Evolutionary conservation across 345 rosid species (phyloP), one percentile per base, ranked within the genome.

Genomic region (Euphorbia pulcherrima): DNA sequence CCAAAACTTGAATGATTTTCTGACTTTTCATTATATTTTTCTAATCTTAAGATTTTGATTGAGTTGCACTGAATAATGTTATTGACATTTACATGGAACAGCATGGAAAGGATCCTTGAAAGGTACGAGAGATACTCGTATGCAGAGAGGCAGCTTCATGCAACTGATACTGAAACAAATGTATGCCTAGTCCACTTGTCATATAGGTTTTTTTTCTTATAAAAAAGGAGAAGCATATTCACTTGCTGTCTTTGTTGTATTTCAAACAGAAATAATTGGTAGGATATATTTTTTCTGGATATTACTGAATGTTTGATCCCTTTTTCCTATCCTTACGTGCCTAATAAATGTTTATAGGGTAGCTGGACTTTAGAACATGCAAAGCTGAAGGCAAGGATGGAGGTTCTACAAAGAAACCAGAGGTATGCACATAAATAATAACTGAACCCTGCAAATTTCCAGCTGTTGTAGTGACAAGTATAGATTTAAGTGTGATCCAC

Each of bases 31-130:
- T 40, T 41, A 13, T 20, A 7, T 40, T n/a, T n/a, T 55, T 9
- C 54, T 26, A 28, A 33, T 33, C 27, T 30, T 60, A 27, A 40
- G 53, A 40, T 40, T 57, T 20, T 41, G 21, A 7, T n/a, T 57
- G 16, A 44, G 54, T 11, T 33, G 23, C 0, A 58, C 47, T 48
- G 18, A 35, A 23, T 20, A 21, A 7, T 23, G 24, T 13, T n/a
- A 21, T 46, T 70, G 7, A 28, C 16, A 10, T 62, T 52, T 35
- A 6, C 66, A 21, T 58, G 44, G 63, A 54, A 60, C 90, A 93
- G 98, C 82, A 93, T 93, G 98, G 98, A 90, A 72, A 90, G 79
- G 79, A 87, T 93, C 61, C 92, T 93, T 24, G 98, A 90, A 81
- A 87, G 97, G 21, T 86, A 93, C 53, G 98, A 93, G 80, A 82